Percentiles rank a stretch among this genome's conserved stretches.
phyloP scores from a whole-genome alignment of 2,329 filamentous ascomycete genomes.

The Apiospora malaysiana region DNA sequence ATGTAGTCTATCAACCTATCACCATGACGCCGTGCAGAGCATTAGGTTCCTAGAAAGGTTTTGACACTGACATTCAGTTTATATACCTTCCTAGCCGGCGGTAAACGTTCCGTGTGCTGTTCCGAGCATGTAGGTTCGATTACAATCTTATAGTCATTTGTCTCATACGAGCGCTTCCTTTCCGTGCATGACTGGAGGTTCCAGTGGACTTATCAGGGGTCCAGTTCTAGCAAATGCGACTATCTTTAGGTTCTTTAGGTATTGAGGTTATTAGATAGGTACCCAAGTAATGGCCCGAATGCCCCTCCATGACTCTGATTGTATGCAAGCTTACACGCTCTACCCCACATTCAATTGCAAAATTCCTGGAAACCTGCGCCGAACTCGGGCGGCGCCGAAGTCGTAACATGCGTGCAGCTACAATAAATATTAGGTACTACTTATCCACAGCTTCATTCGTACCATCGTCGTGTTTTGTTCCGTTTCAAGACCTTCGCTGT shows the following conservation, averaged over 20 bases:
- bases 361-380: background rate
- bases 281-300: background rate
- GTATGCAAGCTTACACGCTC: background rate
- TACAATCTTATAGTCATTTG: background rate
- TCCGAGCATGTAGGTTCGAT: no score
- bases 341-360: conserved; percentile 1
- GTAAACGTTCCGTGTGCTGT: background rate
- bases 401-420: background rate
- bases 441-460: background rate
- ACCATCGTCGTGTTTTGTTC: background rate
- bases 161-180: no score
- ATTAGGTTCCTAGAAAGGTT: no score
- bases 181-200: no score
- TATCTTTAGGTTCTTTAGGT: conserved; percentile 9
- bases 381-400: background rate
- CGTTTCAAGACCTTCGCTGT: background rate
- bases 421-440: background rate
- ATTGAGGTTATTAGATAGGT: no score
- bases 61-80: background rate
- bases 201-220: background rate
- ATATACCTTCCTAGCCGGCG: background rate
- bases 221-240: background rate
- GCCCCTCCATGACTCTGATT: conserved; percentile 6
- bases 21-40: no score
- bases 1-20: no score